Evolutionary conservation across 306 rosid genomes (phyloP), one percentile per base, ranked within the genome.

Genomic region (Benincasa hispida): DNA sequence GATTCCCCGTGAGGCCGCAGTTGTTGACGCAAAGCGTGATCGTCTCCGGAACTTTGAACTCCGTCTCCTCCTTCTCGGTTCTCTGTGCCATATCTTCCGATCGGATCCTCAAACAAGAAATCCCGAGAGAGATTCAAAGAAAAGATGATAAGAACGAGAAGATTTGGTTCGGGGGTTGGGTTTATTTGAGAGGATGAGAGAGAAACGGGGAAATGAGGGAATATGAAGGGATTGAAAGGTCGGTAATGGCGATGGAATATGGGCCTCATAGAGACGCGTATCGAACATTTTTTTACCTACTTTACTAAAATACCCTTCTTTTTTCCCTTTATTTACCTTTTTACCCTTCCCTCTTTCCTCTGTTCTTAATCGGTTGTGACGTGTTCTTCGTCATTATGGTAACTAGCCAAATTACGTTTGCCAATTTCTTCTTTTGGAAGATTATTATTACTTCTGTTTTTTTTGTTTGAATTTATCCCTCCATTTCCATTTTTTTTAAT

Each of bases 221-320:
- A 86, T 89, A 79, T 83, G 88, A 86, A 87, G 91, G 58, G 79
- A 77, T 61, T 32, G 84, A 70, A 77, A 77, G 88, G 97, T 87
- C 86, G 91, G 90, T 77, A 88, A 90, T 81, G 93, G 87, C 76
- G 80, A 87, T 79, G 61, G 75, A 82, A 87, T 89, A 88, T 88
- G 92, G 92, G 87, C 92, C 91, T 88, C 89, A 84, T 80, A 74
- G 84, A 87, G 91, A 88, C 97, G 96, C 96, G 91, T 88, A 85
- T 82, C 75, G 61, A 74, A 81, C 89, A 84, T 67, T 66, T 82
- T 72, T 87, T 41, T 41, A 50, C 55, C 21, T 50, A 50, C 55
- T 50, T 50, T 50, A 50, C 55, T 17, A 50, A 34, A 53, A 53
- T 53, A 53, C 0, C 57, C 57, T 53, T 19, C 90, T 90, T 79